Evolutionary conservation across 1,284 basidiomycete species (phyloP).

Genomic region (Cystobasidium pallidum): DNA sequence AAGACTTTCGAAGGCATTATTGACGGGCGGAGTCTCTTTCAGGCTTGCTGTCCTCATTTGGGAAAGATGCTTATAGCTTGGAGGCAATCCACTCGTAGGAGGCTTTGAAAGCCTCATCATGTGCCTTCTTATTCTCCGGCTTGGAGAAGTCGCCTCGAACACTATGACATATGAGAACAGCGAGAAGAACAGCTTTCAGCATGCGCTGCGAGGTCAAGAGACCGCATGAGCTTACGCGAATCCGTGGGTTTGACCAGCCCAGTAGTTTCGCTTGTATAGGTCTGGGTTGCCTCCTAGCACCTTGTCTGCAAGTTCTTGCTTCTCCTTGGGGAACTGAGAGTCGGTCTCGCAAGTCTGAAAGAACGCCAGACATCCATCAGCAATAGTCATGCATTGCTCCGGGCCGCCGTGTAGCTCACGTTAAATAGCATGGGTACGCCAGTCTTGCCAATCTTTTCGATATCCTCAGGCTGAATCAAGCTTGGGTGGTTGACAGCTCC

Average conservation of each 20-base stretch:
- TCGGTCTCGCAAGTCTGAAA: constrained; percentile 37
- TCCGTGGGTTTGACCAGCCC: constrained; percentile 30
- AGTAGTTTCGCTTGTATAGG: constrained; percentile 43
- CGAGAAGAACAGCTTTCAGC: neutral
- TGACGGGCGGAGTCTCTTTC: too few species aligned
- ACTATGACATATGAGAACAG: neutral
- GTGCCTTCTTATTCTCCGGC: constrained; percentile 32
- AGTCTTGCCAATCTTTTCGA: constrained; percentile 59
- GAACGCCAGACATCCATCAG: neutral
- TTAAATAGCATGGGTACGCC: constrained; percentile 40
- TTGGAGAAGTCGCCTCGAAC: constrained; percentile 40
- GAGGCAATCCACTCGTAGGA: constrained; percentile 42
- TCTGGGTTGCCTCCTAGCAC: constrained; percentile 39
- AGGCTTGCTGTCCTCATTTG: neutral
- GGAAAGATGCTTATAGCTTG: constrained; percentile 18
- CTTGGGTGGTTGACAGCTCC: constrained; percentile 69
- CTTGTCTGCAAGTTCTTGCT: constrained; percentile 33
- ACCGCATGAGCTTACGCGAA: constrained; percentile 13
- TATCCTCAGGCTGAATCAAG: constrained; percentile 64
- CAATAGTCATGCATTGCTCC: too few species aligned
- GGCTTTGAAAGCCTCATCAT: constrained; percentile 39
- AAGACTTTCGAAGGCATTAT: too few species aligned
- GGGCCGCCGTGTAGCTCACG: neutral
- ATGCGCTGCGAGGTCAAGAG: neutral
- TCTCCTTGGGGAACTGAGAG: constrained; percentile 37